Percentiles rank a stretch among this genome's conserved stretches.
Evolutionary conservation across 2,329 filamentous ascomycete genomes (phyloP).

Genomic region (Sporothrix curviconia): DNA sequence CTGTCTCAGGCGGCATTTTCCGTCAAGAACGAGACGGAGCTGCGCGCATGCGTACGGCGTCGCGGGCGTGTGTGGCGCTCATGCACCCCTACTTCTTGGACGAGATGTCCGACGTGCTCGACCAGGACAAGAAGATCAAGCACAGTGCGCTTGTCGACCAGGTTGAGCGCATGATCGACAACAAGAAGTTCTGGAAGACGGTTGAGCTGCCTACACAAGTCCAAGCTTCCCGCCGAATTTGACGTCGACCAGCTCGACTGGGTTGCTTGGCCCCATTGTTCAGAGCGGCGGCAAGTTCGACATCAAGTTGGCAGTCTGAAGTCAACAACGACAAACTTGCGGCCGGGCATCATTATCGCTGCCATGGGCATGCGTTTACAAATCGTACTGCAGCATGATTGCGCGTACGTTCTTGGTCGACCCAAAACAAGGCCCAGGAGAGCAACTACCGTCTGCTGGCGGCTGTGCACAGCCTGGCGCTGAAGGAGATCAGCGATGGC

Average conservation of each 20-base stretch:
- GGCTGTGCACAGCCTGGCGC: slow-evolving; percentile 76
- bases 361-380: slow-evolving; percentile 89
- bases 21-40: slow-evolving; percentile 89
- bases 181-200: slow-evolving; percentile 86
- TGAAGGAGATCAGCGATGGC: slow-evolving; percentile 87
- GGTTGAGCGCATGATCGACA: slow-evolving; percentile 85
- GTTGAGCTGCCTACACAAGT: slow-evolving; percentile 61
- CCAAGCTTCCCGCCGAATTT: slow-evolving; percentile 78
- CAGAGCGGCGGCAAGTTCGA: slow-evolving; percentile 97
- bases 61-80: slow-evolving; percentile 85
- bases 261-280: slow-evolving; percentile 81
- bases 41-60: slow-evolving; percentile 89
- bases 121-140: slow-evolving; percentile 94
- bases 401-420: slow-evolving; percentile 94
- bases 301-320: slow-evolving; percentile 68
- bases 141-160: slow-evolving; percentile 81
- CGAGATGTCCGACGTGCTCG: slow-evolving; percentile 93
- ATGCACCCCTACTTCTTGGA: slow-evolving; percentile 97
- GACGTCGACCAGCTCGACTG: slow-evolving; percentile 87
- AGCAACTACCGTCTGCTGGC: slow-evolving; percentile 86
- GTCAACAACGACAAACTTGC: slow-evolving; percentile 75
- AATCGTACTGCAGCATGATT: slow-evolving; percentile 89
- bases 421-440: slow-evolving; percentile 92
- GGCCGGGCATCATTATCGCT: slow-evolving; percentile 88
- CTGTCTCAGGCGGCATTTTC: slow-evolving; percentile 80